Evolutionary conservation across 1,284 basidiomycete species (phyloP).

Genomic region (Mycena sp.): DNA sequence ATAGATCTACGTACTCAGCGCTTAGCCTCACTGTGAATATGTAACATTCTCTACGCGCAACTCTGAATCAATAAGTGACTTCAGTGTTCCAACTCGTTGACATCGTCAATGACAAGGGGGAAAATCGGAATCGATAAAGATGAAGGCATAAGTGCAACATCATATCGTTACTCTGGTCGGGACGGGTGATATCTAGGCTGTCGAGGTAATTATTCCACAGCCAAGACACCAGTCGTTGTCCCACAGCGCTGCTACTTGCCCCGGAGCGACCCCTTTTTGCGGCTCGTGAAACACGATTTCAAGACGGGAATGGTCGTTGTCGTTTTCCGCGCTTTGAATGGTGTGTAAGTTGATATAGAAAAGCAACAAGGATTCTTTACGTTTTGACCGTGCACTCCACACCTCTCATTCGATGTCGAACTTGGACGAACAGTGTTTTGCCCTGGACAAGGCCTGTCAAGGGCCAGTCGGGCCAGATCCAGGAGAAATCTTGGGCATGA

Average conservation of each 20-base stretch:
- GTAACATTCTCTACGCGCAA: too few species aligned
- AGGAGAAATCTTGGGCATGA: constrained; percentile 64
- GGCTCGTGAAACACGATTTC: constrained; percentile 64
- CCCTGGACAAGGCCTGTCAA: constrained; percentile 59
- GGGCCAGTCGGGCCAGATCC: constrained; percentile 77
- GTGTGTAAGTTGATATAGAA: not conserved
- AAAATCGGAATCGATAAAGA: too few species aligned
- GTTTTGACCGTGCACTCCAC: constrained; percentile 58
- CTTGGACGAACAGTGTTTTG: constrained; percentile 65
- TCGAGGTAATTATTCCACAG: constrained; percentile 70
- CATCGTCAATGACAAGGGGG: too few species aligned
- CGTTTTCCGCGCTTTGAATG: constrained; percentile 32
- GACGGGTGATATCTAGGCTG: not conserved
- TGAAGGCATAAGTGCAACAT: too few species aligned
- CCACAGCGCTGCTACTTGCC: constrained; percentile 84
- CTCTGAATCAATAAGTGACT: too few species aligned
- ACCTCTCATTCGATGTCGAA: constrained; percentile 76
- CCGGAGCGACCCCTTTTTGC: constrained; percentile 78
- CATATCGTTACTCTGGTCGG: too few species aligned
- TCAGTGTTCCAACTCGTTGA: too few species aligned
- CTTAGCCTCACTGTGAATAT: too few species aligned
- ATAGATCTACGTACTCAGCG: too few species aligned
- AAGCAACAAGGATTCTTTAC: constrained; percentile 35
- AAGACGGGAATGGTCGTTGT: constrained; percentile 34
- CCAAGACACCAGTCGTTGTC: constrained; percentile 85